Percentiles rank a stretch among this genome's conserved stretches.
phyloP scores from a whole-genome alignment of 2,329 filamentous ascomycete species.

The Fusarium brachygibbosum region DNA sequence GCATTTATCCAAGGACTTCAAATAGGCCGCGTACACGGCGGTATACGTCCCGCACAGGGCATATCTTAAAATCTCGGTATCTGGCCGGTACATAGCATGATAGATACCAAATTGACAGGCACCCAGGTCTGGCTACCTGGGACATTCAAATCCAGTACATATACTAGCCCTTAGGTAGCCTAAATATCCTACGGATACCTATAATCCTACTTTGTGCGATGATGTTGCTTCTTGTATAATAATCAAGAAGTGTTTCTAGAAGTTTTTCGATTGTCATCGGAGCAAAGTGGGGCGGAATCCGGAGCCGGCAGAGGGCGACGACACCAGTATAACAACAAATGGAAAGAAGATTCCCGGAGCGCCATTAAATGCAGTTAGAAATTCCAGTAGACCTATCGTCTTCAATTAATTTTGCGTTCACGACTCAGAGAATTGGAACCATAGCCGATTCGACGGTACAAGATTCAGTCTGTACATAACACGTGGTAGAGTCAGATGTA shows the following conservation, averaged over 20 bases:
- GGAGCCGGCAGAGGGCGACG: neutral
- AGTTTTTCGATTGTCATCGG: neutral
- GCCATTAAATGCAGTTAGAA: neutral
- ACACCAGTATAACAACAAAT: neutral
- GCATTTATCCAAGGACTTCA: neutral
- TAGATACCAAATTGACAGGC: too few species aligned
- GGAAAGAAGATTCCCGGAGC: neutral
- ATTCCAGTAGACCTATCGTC: neutral
- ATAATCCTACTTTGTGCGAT: too few species aligned
- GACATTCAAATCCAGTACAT: too few species aligned
- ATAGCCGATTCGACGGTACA: neutral
- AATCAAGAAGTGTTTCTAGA: neutral
- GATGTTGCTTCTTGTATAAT: neutral
- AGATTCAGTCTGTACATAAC: neutral
- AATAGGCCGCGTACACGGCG: neutral
- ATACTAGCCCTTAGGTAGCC: too few species aligned
- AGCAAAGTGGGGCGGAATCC: neutral
- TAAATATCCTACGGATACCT: too few species aligned
- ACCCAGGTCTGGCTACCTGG: too few species aligned
- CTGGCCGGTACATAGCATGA: neutral
- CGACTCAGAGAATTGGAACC: neutral
- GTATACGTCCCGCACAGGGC: neutral
- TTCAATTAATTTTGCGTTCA: neutral
- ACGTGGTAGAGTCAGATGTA: conserved; percentile 3
- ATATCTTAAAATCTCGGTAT: neutral